A percentile compares a stretch with the other conserved stretches of the same genome.
These are phyloP conservation scores for Nannochloropsis granulata DNA, from an alignment of 108 stramenopile genomes.

Conservation along the genomic window DNA sequence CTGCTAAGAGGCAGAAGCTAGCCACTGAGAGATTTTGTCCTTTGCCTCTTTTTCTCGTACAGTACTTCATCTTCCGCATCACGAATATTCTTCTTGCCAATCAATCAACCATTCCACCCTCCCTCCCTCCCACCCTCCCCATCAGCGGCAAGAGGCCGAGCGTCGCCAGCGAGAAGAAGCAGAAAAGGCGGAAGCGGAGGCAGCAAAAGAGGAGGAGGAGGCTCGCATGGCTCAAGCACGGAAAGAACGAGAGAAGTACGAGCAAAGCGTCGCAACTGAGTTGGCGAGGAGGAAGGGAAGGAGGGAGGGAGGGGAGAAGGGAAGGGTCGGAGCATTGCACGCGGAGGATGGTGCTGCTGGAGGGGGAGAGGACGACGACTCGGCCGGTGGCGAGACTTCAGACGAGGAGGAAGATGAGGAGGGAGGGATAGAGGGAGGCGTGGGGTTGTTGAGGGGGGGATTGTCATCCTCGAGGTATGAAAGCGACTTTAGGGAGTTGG, in stretches of 20 bases:
- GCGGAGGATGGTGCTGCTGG: neutral
- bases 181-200: neutral
- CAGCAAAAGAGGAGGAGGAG: neutral
- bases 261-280: neutral
- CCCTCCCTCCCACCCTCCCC: neutral
- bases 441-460: neutral
- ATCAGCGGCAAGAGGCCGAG: neutral
- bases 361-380: neutral
- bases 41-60: too few species aligned
- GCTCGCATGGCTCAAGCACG: neutral
- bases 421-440: neutral
- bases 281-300: neutral
- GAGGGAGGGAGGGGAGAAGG: neutral
- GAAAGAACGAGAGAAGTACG: neutral
- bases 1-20: too few species aligned
- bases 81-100: too few species aligned
- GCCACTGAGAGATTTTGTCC: too few species aligned
- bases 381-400: neutral
- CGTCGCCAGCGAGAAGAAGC: neutral
- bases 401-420: neutral
- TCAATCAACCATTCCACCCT: neutral
- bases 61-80: too few species aligned
- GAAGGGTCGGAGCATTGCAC: neutral
- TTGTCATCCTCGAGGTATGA: slow-evolving; percentile 6
- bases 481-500: slow-evolving; percentile 36